Percentiles rank a stretch among this genome's conserved stretches.
phyloP scores from a whole-genome alignment of 2,329 filamentous ascomycete species.

The Aspergillus terreus region DNA sequence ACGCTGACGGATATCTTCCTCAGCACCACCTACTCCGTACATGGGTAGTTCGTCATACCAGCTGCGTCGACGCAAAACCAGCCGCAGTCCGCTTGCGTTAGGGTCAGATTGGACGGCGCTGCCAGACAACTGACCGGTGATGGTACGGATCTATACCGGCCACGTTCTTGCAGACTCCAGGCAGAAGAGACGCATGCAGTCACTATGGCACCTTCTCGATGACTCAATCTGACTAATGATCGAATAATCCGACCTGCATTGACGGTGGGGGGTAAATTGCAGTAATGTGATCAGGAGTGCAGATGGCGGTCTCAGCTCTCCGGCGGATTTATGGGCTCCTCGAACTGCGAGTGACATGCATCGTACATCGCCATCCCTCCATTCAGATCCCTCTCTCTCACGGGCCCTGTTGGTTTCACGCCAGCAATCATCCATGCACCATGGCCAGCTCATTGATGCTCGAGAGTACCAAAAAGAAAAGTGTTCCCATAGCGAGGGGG shows the following conservation, averaged over 20 bases:
- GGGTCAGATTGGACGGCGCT: not conserved
- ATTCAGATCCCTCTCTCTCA: not conserved
- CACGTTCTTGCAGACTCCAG: not conserved
- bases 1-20: too few species aligned
- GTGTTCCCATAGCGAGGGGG: too few species aligned
- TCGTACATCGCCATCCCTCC: not conserved
- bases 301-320: not conserved
- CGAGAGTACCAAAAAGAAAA: too few species aligned
- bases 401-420: not conserved
- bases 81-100: not conserved
- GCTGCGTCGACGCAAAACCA: not conserved
- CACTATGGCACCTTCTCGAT: not conserved
- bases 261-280: not conserved
- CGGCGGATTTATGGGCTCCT: not conserved
- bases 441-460: too few species aligned
- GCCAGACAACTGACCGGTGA: not conserved
- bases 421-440: too few species aligned
- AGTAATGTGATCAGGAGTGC: not conserved
- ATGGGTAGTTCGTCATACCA: too few species aligned
- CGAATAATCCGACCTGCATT: not conserved
- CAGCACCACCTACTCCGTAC: too few species aligned
- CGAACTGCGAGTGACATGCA: not conserved
- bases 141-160: not conserved
- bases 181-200: not conserved
- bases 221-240: not conserved